Evolutionary conservation across 1,284 basidiomycete species (phyloP).

Genomic region (Sphaerobolus stellatus): DNA sequence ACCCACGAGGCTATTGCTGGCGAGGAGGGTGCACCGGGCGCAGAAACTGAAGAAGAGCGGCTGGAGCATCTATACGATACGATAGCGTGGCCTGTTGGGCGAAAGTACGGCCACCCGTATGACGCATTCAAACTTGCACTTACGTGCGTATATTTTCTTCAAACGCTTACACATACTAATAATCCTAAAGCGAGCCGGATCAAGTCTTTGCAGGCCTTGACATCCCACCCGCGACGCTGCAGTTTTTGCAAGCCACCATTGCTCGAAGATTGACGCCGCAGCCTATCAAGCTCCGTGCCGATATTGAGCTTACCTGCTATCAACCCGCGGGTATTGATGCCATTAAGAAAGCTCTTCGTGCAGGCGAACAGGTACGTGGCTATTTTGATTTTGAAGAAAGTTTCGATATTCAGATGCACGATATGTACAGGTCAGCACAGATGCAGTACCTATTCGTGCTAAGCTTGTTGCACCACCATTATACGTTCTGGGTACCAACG

Average conservation of each 20-base stretch:
- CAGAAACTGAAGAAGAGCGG: conserved; percentile 58
- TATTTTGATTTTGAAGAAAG: not conserved
- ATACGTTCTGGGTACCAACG: conserved; percentile 94
- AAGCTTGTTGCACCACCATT: conserved; percentile 95
- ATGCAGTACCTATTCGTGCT: conserved; percentile 95
- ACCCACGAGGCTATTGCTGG: conserved; percentile 33
- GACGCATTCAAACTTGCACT: conserved; percentile 98
- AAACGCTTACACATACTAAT: not conserved
- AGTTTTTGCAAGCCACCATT: conserved; percentile 82
- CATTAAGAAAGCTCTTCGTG: conserved; percentile 88
- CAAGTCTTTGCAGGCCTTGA: conserved; percentile 77
- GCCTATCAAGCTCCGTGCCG: conserved; percentile 97
- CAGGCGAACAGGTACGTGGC: conserved; percentile 64
- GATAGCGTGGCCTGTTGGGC: conserved; percentile 91
- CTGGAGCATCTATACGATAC: conserved; percentile 87
- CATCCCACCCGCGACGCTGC: conserved; percentile 60
- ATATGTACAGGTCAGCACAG: conserved; percentile 64
- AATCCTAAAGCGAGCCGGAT: conserved; percentile 73
- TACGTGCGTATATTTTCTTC: conserved; percentile 57
- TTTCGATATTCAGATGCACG: not conserved
- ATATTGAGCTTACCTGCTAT: conserved; percentile 98
- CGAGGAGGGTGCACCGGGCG: conserved; percentile 5
- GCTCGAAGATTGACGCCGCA: conserved; percentile 95
- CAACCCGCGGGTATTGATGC: conserved; percentile 97
- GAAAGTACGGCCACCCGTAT: conserved; percentile 93